Base-by-base conservation (phyloP, 768 basidiomycete species). In the Porpolomopsis calyptriformis region DNA sequence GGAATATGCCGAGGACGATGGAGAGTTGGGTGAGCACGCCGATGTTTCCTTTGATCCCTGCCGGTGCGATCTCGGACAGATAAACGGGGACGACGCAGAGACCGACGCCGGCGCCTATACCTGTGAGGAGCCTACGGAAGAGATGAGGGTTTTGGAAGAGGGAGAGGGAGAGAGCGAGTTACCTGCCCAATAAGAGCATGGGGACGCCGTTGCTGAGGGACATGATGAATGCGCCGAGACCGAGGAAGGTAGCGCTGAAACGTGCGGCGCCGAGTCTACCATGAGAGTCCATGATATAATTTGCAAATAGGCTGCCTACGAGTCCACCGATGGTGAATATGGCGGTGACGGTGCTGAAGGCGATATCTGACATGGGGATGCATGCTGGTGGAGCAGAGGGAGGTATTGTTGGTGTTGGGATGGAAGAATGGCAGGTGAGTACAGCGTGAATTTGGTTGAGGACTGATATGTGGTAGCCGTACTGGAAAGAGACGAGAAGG, bases 401-500 rank as follows among this genome's bases (percentile, higher is more conserved):
- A 27, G 44, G 61, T 38, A 46, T 58, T 45, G 25, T 53, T 49
- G 37, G 54, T 24, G 38, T 59, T 54, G 5, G 55, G 50, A 25
- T 37, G 20, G 53, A 46, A 24, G 52, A 54, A 42, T 73, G 72
- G 66, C 90, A 94, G 2, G 84, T 88, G 47, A 92, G 59, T 35
- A 82, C 78, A 4, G 73, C 74, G 57, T 88, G 80, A 20, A 93
- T 80, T 59, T 92, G 90, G 60, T 97, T 97, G 49, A 97, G 74
- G 12, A 82, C 82, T 1, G 90, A 86, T 34, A 91, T 87, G 61
- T 94, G 89, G 62, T 85, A 96, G n/a, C 91, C 92, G 65, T 88
- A 89, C 76, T 73, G 73, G 56, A 86, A 85, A 8, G 80, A 71
- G 40, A 69, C 70, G 12, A 75, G 50, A 38, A 85, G 72, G 10